Percentiles rank a stretch among this genome's conserved stretches.
Evolutionary conservation across 192 early-diverging fungal genomes (phyloP).

Genomic region (Haplosporangium gracile): DNA sequence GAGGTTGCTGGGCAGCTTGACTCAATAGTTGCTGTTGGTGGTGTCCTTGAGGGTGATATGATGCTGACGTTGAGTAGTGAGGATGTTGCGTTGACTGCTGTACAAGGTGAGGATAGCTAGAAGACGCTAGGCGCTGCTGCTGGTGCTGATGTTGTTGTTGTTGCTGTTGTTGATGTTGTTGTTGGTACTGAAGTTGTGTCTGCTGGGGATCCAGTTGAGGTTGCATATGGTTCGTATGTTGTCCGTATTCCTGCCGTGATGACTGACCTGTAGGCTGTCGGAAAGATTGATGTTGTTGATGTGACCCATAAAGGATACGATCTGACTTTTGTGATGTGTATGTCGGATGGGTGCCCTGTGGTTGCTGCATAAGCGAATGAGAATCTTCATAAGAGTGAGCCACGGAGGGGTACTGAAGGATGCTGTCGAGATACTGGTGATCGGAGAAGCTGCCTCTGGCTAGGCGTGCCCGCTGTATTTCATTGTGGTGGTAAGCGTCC

Average conservation of each 20-base stretch:
- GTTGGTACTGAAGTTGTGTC: conserved; percentile 23
- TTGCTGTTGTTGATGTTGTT: conserved; percentile 35
- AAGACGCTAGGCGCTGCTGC: conserved; percentile 21
- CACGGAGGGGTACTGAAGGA: conserved; percentile 17
- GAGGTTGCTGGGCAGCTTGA: conserved; percentile 24
- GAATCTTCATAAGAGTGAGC: conserved; percentile 34
- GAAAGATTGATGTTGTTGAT: conserved; percentile 28
- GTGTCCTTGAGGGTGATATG: conserved; percentile 17
- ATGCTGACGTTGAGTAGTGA: conserved; percentile 13
- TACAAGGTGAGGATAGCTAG: conserved; percentile 31
- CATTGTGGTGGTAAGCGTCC: conserved; percentile 49
- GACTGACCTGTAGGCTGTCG: conserved; percentile 27
- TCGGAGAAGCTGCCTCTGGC: conserved; percentile 49
- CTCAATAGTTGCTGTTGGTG: conserved; percentile 33
- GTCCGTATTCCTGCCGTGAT: conserved; percentile 29
- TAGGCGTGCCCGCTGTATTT: conserved; percentile 49
- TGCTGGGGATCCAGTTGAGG: conserved; percentile 28
- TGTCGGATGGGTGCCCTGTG: conserved; percentile 21
- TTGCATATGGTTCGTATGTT: conserved; percentile 14
- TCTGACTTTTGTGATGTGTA: conserved; percentile 27
- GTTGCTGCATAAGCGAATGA: conserved; percentile 40
- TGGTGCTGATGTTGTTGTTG: conserved; percentile 21
- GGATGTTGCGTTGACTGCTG: conserved; percentile 35
- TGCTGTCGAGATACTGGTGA: conserved; percentile 50
- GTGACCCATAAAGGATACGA: conserved; percentile 22